phyloP scores from a whole-genome alignment of 352 stramenopile genomes.

The Phytophthora sp. region DNA sequence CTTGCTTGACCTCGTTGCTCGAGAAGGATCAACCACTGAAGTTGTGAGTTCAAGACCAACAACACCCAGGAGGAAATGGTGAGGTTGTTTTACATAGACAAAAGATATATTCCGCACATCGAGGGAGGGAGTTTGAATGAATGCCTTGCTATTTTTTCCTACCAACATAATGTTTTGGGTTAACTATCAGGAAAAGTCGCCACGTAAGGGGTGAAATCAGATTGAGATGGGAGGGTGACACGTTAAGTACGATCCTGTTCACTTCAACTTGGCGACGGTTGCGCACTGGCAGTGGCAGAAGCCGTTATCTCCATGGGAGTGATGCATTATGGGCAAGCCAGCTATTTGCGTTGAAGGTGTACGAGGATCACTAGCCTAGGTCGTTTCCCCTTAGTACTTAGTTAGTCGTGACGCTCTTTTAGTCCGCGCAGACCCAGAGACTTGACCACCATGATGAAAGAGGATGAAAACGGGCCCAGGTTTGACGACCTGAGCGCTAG shows the following conservation, averaged over 20 bases:
- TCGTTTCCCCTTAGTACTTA: too few species aligned
- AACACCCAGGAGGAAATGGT: slow-evolving; percentile 38
- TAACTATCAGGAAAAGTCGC: too few species aligned
- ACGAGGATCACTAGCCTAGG: not conserved
- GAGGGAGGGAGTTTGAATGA: slow-evolving; percentile 45
- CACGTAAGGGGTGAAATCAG: slow-evolving; percentile 4
- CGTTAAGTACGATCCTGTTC: slow-evolving; percentile 20
- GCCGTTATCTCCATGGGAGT: slow-evolving; percentile 14
- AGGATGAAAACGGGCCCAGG: slow-evolving; percentile 11
- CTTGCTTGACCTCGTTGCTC: slow-evolving; percentile 23
- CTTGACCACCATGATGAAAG: slow-evolving; percentile 27
- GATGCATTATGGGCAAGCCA: not conserved
- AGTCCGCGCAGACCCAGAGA: not conserved
- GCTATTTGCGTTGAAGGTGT: slow-evolving; percentile 28
- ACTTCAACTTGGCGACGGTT: slow-evolving; percentile 36
- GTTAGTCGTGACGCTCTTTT: not conserved
- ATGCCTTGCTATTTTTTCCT: slow-evolving; percentile 43
- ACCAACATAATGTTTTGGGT: too few species aligned
- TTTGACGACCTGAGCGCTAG: slow-evolving; percentile 5
- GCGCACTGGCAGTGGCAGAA: slow-evolving; percentile 4
- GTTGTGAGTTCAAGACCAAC: slow-evolving; percentile 28
- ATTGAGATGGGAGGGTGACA: not conserved
- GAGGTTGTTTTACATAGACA: slow-evolving; percentile 58
- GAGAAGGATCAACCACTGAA: slow-evolving; percentile 11
- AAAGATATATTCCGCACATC: slow-evolving; percentile 49